These are phyloP conservation scores for Chalciporus piperatus DNA, from an alignment of 768 basidiomycete species.

Conservation along the genomic window DNA sequence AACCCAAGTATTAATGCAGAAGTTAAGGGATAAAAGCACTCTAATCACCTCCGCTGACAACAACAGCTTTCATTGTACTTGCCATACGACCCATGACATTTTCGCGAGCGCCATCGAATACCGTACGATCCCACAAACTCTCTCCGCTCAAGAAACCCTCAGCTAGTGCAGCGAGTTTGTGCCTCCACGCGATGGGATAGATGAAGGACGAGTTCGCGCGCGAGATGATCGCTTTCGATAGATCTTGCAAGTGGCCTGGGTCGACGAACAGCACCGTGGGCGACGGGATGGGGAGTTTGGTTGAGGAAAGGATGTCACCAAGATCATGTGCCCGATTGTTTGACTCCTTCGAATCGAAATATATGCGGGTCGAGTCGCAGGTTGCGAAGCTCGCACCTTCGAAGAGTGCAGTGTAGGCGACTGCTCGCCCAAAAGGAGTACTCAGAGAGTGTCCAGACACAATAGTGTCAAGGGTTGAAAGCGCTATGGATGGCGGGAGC, in stretches of 20 bases:
- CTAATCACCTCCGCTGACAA: constrained; percentile 68
- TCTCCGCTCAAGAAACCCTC: constrained; percentile 79
- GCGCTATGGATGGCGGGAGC: constrained; percentile 66
- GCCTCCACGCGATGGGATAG: constrained; percentile 68
- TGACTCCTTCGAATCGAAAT: constrained; percentile 31
- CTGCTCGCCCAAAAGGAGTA: constrained; percentile 73
- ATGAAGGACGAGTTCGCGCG: constrained; percentile 53
- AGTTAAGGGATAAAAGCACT: not conserved
- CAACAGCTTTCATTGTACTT: constrained; percentile 59
- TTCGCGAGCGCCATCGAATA: constrained; percentile 67
- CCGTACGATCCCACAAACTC: constrained; percentile 80
- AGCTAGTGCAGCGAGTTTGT: constrained; percentile 64
- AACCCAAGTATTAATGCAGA: not conserved
- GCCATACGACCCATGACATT: constrained; percentile 59
- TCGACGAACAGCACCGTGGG: constrained; percentile 79
- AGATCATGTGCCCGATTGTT: constrained; percentile 31
- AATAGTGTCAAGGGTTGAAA: constrained; percentile 74
- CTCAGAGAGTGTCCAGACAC: constrained; percentile 71
- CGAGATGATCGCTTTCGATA: constrained; percentile 52
- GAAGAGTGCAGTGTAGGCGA: constrained; percentile 76
- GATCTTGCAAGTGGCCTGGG: constrained; percentile 55
- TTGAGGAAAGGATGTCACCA: constrained; percentile 46
- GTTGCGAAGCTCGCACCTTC: constrained; percentile 76
- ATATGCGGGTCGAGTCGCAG: constrained; percentile 52
- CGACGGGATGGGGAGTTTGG: constrained; percentile 57